Evolutionary conservation across 495 filamentous ascomycete species (phyloP).

Genomic region (Parathielavia appendiculata): DNA sequence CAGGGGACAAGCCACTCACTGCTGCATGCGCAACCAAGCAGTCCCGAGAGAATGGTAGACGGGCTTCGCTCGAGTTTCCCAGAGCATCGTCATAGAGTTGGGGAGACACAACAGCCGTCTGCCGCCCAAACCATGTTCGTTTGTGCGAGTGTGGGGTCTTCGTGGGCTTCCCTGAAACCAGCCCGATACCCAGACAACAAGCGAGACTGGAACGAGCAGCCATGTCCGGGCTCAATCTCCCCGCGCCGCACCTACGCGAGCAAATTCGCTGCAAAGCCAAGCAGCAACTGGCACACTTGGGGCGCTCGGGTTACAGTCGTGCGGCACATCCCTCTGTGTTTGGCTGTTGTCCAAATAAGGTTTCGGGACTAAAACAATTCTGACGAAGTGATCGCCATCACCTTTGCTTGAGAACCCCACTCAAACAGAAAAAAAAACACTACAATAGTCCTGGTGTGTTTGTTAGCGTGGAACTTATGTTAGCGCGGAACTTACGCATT

Average conservation of each 20-base stretch:
- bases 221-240: neutral
- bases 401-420: neutral
- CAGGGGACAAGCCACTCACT: neutral
- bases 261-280: too few relatives aligned
- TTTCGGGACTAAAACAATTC: constrained; percentile 21
- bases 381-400: constrained; percentile 13
- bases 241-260: neutral
- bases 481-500: too few relatives aligned
- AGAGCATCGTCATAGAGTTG: neutral
- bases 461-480: too few relatives aligned
- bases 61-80: neutral
- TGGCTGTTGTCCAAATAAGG: constrained; percentile 26
- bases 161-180: neutral
- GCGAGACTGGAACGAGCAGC: neutral
- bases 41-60: constrained; percentile 13
- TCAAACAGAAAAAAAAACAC: too few relatives aligned
- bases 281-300: neutral
- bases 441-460: too few relatives aligned
- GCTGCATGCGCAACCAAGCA: neutral
- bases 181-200: neutral
- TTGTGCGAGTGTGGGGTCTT: neutral
- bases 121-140: neutral
- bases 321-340: constrained; percentile 2
- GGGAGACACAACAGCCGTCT: constrained; percentile 12
- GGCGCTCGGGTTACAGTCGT: neutral